A percentile compares a stretch with the other conserved stretches of the same genome.
Conservation (phyloP, 768 basidiomycete species). For the Trametes cubensis region DNA sequence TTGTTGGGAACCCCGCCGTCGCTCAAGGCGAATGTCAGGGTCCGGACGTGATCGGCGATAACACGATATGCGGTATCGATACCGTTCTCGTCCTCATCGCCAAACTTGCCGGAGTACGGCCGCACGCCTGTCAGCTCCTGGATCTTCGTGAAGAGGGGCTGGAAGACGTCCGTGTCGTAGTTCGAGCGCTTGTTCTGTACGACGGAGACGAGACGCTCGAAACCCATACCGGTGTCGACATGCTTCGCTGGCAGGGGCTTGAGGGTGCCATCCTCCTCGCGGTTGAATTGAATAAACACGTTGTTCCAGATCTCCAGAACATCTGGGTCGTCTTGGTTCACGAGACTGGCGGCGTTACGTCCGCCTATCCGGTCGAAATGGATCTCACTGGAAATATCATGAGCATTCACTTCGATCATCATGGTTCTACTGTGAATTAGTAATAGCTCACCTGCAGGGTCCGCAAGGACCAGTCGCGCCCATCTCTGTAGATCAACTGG, state of each 20-base stretch:
- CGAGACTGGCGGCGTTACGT: slow-evolving; percentile 89
- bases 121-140: slow-evolving; percentile 88
- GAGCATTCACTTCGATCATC: not conserved
- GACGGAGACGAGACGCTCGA: slow-evolving; percentile 94
- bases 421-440: not conserved
- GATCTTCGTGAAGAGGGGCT: slow-evolving; percentile 84
- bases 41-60: slow-evolving; percentile 94
- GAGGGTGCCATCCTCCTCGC: slow-evolving; percentile 85
- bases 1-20: slow-evolving; percentile 98
- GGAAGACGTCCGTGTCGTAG: slow-evolving; percentile 97
- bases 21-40: slow-evolving; percentile 91
- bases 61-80: slow-evolving; percentile 98
- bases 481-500: slow-evolving; percentile 71
- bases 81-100: slow-evolving; percentile 91
- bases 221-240: slow-evolving; percentile 99
- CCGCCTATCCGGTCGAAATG: slow-evolving; percentile 98
- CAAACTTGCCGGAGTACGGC: slow-evolving; percentile 88
- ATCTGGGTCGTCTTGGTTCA: slow-evolving; percentile 95
- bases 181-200: slow-evolving; percentile 92
- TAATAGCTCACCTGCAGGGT: slow-evolving; percentile 73
- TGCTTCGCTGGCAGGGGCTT: slow-evolving; percentile 86
- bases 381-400: slow-evolving; percentile 66
- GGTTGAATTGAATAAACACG: slow-evolving; percentile 99
- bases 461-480: slow-evolving; percentile 98
- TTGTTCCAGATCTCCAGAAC: slow-evolving; percentile 99